Base-by-base conservation (phyloP, 2,329 filamentous ascomycete genomes). In the Arachnomyces sp. region DNA sequence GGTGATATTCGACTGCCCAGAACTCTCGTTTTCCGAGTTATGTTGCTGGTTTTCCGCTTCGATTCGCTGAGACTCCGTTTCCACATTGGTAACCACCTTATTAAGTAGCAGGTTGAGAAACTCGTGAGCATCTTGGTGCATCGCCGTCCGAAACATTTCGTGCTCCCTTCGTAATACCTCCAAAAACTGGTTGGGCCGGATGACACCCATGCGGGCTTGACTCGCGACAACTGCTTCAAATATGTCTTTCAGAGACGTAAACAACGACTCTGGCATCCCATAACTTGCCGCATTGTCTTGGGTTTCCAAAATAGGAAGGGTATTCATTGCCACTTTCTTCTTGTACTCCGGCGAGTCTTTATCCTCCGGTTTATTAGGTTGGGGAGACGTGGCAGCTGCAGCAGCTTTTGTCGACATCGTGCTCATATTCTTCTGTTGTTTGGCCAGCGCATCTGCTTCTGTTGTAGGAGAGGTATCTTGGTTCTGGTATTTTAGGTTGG, bases 81-180 rank as follows among this genome's bases (percentile, higher is more conserved):
- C 92, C 17, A 98, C 88, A 55, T 90, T 94, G 35, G 88, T 78
- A 38, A 98, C 90, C 28, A 98, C 85, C 58, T 94, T 84, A 61
- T 98, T 98, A n/a, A 98, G 71, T 2, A 98, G 74, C 25, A 96
- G 70, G 44, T 94, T 94, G 52, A 96, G 78, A 51, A 98, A 98
- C 58, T 98, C 92, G 61, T 98, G 92, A 1, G 92, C 92, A 59
- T 98, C 92, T 60, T 98, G 92, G 61, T 98, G 92, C 85, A 95
- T 94, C 3, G 89, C 85, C 30, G 88, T 90, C 43, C 88, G 81
- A 56, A 98, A 98, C 82, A 94, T 89, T 61, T 98, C 92, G 59
- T 98, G 94, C 53, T 96, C 87, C 47, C 84, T 79, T 57, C 89
- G 86, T 56, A 98, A 79, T 17, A 95, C 89, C 57, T 98, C 90